Evolutionary conservation across 2,329 filamentous ascomycete species (phyloP), one percentile per base, ranked within the genome.

Genomic region (Neoscytalidium dimidiatum): DNA sequence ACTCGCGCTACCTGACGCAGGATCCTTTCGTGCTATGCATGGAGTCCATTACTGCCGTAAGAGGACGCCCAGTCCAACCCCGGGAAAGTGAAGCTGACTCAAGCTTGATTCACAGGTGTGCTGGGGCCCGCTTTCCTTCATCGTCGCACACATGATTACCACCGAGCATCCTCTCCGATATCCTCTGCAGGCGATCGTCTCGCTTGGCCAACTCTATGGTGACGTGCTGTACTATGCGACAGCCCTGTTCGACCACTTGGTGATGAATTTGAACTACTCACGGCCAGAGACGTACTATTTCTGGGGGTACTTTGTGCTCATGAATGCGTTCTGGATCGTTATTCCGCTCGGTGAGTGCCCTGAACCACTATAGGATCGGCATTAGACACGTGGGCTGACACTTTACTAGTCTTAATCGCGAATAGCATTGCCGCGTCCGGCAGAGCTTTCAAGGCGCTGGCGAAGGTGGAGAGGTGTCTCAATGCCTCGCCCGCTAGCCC

Each of bases 21-120:
- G 91, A 95, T 73, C 85, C 89, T 1, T 93, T 96, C 71, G 92
- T 95, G 70, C 81, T 96, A n/a, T 94, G 91, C 75, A 89, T 96
- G 77, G 93, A 97, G 82, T 87, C 85, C 19, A 87, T 96, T 67
- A 96, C 93, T 1, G 88, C 88, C 46, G 90, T 63, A 53, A 31
- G 60, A 53, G 33, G n/a, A n/a, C 14, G 21, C 46, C 23, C 11
- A 9, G 6, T 17, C 28, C 11, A 6, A n/a, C 23, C 5, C 43
- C 17, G 35, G 41, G 17, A 35, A 26, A 33, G 14, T 14, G 35
- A 33, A 13, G 28, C 38, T 57, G 29, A 56, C 62, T 62, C n/a
- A 31, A 21, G 62, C n/a, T 58, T 33, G 57, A 23, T 48, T 51
- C n/a, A 5, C 19, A 87, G 85, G 73, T 83, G 29, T 79, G 81